Evolutionary conservation across 768 basidiomycete species (phyloP).

Genomic region (Tubosaeta brunneosetosa): DNA sequence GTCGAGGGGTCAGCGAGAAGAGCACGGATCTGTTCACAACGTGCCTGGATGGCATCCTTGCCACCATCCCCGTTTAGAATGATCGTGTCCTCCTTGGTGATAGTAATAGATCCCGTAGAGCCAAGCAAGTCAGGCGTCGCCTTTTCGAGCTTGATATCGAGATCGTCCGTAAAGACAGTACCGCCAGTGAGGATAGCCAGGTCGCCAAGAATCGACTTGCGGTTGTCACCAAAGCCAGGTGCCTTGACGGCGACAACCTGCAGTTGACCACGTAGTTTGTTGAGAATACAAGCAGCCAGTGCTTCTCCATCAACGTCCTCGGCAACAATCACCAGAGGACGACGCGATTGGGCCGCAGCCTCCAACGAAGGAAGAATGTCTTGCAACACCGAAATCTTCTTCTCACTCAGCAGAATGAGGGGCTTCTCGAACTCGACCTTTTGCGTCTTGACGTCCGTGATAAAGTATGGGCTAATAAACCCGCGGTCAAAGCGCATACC

Average conservation of each 20-base stretch:
- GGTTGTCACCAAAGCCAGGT: conserved; percentile 98
- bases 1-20: conserved; percentile 80
- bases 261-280: conserved; percentile 98
- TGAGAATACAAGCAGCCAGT: conserved; percentile 94
- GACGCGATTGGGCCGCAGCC: conserved; percentile 71
- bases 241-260: conserved; percentile 94
- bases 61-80: conserved; percentile 90
- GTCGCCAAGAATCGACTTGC: conserved; percentile 96
- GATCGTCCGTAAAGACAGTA: conserved; percentile 93
- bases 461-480: conserved; percentile 96
- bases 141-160: conserved; percentile 95
- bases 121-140: conserved; percentile 87
- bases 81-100: conserved; percentile 98
- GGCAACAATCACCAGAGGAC: conserved; percentile 93
- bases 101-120: conserved; percentile 83
- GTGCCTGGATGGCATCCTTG: conserved; percentile 84
- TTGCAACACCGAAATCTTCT: conserved; percentile 94
- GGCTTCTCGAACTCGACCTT: conserved; percentile 98
- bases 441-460: conserved; percentile 96
- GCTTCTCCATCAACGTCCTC: conserved; percentile 99
- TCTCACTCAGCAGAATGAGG: conserved; percentile 87
- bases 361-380: conserved; percentile 94
- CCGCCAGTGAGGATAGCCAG: conserved; percentile 96
- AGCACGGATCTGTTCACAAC: conserved; percentile 92
- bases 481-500: conserved; percentile 99